Percentiles rank a stretch among this genome's conserved stretches.
These are phyloP conservation scores for Sporothrix curviconia DNA, from an alignment of 2,329 filamentous ascomycete genomes.

Conservation along the genomic window DNA sequence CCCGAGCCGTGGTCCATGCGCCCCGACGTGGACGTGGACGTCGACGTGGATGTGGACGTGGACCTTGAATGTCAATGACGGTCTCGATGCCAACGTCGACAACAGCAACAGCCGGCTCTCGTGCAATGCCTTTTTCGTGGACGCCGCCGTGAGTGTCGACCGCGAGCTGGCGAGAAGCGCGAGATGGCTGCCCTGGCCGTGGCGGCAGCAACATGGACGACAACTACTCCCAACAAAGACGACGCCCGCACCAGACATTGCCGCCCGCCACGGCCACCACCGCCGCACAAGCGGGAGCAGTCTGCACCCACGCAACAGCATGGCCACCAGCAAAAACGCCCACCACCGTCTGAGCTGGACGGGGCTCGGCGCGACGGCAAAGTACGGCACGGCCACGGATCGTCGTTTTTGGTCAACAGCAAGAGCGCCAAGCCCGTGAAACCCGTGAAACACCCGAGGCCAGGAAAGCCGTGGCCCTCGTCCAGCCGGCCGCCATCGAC, in stretches of 20 bases:
- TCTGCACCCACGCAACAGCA: no score
- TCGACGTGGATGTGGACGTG: no score
- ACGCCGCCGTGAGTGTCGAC: slow-evolving; percentile 32
- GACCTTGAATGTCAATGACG: no score
- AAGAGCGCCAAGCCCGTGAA: no score
- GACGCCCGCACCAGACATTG: slow-evolving; percentile 11
- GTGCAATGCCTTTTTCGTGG: slow-evolving; percentile 25
- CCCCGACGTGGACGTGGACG: slow-evolving; percentile 10
- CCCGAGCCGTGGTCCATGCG: slow-evolving; percentile 23
- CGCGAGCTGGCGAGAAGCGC: slow-evolving; percentile 35
- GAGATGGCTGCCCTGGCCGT: slow-evolving; percentile 34
- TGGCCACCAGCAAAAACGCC: slow-evolving; percentile 17
- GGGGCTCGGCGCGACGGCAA: slow-evolving; percentile 30
- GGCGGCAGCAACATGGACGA: slow-evolving; percentile 7
- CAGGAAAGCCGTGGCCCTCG: no score
- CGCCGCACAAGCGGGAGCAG: no score
- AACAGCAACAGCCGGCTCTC: not conserved
- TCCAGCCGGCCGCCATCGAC: no score
- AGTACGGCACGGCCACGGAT: slow-evolving; percentile 19
- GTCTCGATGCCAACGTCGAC: not conserved
- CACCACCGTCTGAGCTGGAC: slow-evolving; percentile 36
- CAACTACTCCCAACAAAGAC: slow-evolving; percentile 13
- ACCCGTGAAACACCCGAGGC: no score
- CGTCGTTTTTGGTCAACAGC: no score
- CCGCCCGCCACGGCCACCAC: no score